These are phyloP conservation scores for Pseudocercospora vitis DNA, from an alignment of 2,329 filamentous ascomycete species.

Conservation along the genomic window DNA sequence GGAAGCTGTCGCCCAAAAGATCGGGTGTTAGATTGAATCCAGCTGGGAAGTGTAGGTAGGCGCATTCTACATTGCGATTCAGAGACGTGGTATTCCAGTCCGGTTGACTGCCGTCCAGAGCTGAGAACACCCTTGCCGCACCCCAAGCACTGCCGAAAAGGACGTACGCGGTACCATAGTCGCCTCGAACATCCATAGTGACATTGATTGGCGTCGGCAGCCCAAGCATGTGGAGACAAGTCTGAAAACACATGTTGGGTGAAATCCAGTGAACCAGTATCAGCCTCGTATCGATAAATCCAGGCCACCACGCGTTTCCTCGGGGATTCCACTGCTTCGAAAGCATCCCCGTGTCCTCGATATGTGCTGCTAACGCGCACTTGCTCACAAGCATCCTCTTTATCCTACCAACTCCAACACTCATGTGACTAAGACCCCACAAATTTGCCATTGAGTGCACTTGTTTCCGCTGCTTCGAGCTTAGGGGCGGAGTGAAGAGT, in stretches of 20 bases:
- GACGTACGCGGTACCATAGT: slow-evolving; percentile 13
- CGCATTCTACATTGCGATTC: slow-evolving; percentile 13
- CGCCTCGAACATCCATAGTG: slow-evolving; percentile 15
- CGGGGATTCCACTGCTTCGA: slow-evolving; percentile 13
- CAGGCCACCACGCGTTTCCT: slow-evolving; percentile 10
- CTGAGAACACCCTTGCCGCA: slow-evolving; percentile 3
- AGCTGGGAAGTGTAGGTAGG: slow-evolving; percentile 8
- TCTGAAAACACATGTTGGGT: slow-evolving; percentile 12
- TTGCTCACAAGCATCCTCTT: slow-evolving; percentile 16
- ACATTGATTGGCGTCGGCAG: slow-evolving; percentile 10
- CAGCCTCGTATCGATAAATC: slow-evolving; percentile 15
- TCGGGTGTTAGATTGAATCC: slow-evolving; percentile 13
- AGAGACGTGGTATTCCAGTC: slow-evolving; percentile 12
- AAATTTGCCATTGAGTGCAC: slow-evolving; percentile 19
- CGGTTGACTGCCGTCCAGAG: slow-evolving; percentile 10
- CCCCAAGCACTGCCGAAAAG: slow-evolving; percentile 12
- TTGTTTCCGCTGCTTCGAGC: slow-evolving; percentile 15
- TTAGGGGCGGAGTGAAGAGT: slow-evolving; percentile 10
- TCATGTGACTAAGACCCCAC: slow-evolving; percentile 17
- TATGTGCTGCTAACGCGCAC: slow-evolving; percentile 8
- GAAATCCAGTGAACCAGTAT: slow-evolving; percentile 15
- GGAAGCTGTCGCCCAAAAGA: slow-evolving; percentile 12
- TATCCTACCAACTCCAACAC: slow-evolving; percentile 3
- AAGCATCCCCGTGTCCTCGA: slow-evolving; percentile 1
- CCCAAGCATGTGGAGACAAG: slow-evolving; percentile 15